Evolutionary conservation across 1,139 yeast genomes (phyloP).

Genomic region (Taiozyma sp.): DNA sequence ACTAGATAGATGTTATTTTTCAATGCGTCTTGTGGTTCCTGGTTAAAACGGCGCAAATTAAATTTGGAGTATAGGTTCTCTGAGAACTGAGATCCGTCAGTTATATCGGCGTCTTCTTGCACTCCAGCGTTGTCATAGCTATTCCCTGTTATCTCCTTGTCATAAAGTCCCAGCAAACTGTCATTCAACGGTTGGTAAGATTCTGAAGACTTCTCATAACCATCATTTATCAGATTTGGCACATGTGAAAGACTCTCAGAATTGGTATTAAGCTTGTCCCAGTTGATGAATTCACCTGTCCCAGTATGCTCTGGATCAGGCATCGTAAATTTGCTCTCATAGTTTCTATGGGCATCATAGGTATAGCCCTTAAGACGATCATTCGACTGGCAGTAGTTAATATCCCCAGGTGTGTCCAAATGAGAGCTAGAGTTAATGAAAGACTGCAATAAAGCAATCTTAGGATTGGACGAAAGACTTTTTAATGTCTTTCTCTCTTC

Average conservation of each 20-base stretch:
- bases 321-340: neutral
- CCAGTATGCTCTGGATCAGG: neutral
- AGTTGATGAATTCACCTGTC: neutral
- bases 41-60: constrained; percentile 9
- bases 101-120: neutral
- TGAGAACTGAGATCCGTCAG: constrained; percentile 6
- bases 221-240: neutral
- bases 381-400: neutral
- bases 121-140: neutral
- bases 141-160: neutral
- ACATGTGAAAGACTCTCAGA: neutral
- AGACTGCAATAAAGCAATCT: neutral
- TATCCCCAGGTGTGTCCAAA: neutral
- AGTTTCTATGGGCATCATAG: neutral
- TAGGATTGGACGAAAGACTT: neutral
- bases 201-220: neutral
- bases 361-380: neutral
- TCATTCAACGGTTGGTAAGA: neutral
- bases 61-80: constrained; percentile 14
- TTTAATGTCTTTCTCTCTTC: neutral
- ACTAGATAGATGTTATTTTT: constrained; percentile 2
- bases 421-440: neutral
- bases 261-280: neutral
- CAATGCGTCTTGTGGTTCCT: neutral
- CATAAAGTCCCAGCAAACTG: constrained; percentile 5